Base-by-base conservation (phyloP, 2,329 filamentous ascomycete genomes). In the Cercospora zeae-maydis region DNA sequence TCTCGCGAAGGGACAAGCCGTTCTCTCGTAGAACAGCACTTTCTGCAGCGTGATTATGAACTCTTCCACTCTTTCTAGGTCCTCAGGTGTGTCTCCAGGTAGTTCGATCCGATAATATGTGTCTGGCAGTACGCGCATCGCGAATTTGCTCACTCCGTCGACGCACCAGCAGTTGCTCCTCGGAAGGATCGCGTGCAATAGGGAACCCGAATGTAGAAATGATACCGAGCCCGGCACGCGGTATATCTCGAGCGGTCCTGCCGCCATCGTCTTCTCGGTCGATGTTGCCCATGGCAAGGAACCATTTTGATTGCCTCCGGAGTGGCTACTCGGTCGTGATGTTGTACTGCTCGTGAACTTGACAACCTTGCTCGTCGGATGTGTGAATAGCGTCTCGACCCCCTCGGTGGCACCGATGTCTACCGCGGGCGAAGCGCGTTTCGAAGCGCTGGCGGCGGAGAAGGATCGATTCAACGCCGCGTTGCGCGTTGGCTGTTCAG, bases 131-230 rank as follows among this genome's bases (percentile, higher is more conserved):
- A 96, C 91, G 67, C 93, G 89, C 63, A 97, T 79, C n/a, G 96
- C 89, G 69, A 96, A 96, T 69, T 88, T 92, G 42, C 89, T 89
- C 61, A 88, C 84, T 62, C 91, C 89, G 75, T 96, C 91, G 33
- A 97, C 89, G 75, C 90, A 96, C 93, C 93, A 97, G 74, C 90
- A 96, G 76, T 96, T 92, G 63, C 92, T 96, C 75, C 91, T 91
- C 24, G 91, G 91, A 58, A 97, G 79, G 66, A 97, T 95, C 10
- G 93, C 90, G 71, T 95, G 91, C 16, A 96, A 83, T 14, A 93
- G 88, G 60, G 86, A 87, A 63, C 91, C 91, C 67, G 92, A 96
- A 76, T 90, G 93, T 9, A 97, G 82, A 72, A 96, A 97, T 11
- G 91, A 90, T 14, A 95, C 91, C 9, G 91, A 91, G 19, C 91